Conservation (phyloP, 495 filamentous ascomycete species). For the Xylaria grammica region DNA sequence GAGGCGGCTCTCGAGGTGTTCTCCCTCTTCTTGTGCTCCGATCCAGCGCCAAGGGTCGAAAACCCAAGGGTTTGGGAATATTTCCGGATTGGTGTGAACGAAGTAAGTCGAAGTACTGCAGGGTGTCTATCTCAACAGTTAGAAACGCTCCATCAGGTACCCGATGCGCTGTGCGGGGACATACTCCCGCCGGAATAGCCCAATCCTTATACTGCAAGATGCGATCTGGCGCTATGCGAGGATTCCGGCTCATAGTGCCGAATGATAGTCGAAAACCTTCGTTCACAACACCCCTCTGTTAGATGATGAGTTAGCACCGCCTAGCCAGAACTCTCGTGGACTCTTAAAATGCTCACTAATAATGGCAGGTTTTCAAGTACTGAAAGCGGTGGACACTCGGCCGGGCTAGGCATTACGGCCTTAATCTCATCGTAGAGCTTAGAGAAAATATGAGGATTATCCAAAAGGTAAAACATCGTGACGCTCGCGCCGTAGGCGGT, state of each 20-base stretch:
- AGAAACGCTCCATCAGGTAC: no score
- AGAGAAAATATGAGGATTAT: constrained; percentile 23
- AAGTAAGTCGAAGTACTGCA: not conserved
- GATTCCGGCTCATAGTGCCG: not conserved
- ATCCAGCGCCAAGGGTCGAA: not conserved
- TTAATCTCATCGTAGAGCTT: not conserved
- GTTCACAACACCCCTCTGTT: not conserved
- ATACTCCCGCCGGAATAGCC: not conserved
- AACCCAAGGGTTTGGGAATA: not conserved
- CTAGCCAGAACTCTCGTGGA: no score
- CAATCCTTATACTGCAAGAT: not conserved
- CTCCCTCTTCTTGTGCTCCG: no score
- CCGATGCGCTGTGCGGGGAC: not conserved
- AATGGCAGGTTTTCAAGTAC: constrained; percentile 1
- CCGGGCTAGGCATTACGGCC: not conserved
- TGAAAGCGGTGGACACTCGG: not conserved
- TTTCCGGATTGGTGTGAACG: not conserved
- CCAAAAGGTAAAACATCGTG: constrained; percentile 32
- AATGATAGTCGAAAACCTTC: not conserved
- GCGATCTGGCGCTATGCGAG: not conserved
- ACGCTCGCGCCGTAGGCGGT: constrained; percentile 29
- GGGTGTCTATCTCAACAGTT: not conserved
- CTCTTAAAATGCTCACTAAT: not conserved
- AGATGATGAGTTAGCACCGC: no score
- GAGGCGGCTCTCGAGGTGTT: not conserved